phyloP scores from a whole-genome alignment of 2,329 filamentous ascomycete species.

The Remersonia thermophila region DNA sequence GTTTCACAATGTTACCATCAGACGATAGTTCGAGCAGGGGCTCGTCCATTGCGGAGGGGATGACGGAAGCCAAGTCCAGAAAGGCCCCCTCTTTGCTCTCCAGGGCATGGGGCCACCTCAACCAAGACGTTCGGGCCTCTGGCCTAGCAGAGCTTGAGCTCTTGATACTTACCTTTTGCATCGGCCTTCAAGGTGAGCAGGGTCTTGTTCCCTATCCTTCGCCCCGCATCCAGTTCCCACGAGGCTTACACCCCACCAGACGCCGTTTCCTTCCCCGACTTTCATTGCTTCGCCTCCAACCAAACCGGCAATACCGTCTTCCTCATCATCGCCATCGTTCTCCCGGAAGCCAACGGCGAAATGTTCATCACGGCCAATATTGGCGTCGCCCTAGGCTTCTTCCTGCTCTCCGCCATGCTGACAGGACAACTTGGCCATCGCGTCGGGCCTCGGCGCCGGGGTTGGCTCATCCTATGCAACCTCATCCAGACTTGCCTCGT shows the following conservation, averaged over 20 bases:
- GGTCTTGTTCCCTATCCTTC: not conserved
- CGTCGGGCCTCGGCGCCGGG: conserved; percentile 35
- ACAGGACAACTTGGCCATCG: conserved; percentile 45
- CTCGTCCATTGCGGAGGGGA: not conserved
- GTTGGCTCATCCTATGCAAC: conserved; percentile 44
- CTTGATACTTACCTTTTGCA: conserved; percentile 36
- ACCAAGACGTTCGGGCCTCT: conserved; percentile 25
- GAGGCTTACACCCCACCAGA: conserved; percentile 24
- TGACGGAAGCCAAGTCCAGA: no score
- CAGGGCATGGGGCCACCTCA: conserved; percentile 19
- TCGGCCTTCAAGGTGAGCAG: conserved; percentile 37
- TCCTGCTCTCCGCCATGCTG: conserved; percentile 40
- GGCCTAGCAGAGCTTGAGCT: conserved; percentile 34
- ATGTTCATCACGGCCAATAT: conserved; percentile 43
- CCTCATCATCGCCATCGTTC: conserved; percentile 37
- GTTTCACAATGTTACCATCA: not conserved
- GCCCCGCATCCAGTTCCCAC: not conserved
- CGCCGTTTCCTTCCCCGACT: conserved; percentile 48
- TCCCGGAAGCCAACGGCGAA: conserved; percentile 34
- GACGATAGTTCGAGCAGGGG: conserved; percentile 1
- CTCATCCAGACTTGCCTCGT: conserved; percentile 42
- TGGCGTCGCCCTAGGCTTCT: conserved; percentile 41
- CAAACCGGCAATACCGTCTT: conserved; percentile 55
- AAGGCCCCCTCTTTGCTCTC: not conserved
- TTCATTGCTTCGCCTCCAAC: conserved; percentile 51